Base-by-base conservation (phyloP, 768 basidiomycete genomes). In the Rhizopogon roseolus region DNA sequence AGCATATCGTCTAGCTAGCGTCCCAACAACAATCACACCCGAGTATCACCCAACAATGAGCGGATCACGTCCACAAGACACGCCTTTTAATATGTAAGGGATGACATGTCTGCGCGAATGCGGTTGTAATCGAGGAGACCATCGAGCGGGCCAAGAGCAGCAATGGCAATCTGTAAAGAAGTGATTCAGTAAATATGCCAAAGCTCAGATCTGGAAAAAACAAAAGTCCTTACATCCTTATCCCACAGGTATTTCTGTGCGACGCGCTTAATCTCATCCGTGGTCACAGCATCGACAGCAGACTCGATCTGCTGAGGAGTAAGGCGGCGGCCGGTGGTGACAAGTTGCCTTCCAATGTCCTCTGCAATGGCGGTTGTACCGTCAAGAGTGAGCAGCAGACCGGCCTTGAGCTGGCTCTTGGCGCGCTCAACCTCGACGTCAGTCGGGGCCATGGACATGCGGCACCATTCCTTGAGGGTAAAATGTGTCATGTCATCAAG, bases 191-290 rank as follows among this genome's bases (percentile, higher is more conserved):
- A 16, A 44, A 39, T 19, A 37, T 28, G 28, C 46, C 32, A 14
- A 54, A 27, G 49, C 5, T 54, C 36, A n/a, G 54, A 39, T 19
- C 6, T 42, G 41, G 8, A 36, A 5, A 10, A 1, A 25, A 28
- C 53, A 27, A 54, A 45, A 41, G 36, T 11, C 77, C 83, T 64
- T 66, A 93, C 90, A 71, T 97, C 94, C 73, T 91, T 90, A 71
- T 98, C 94, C 93, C 93, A 97, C 14, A 97, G 80, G 71, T 97
- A 97, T 76, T 93, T 95, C 77, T 91, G 87, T 41, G 94, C 97
- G 55, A 94, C 93, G 16, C 92, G 82, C 78, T 89, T 88, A 72
- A 99, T 93, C 69, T 98, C 94, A 17, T 84, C 89, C 29, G 84
- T 74, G 22, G 84, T 85, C 52, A 99, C 93, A 22, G 88, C 86